Base-by-base conservation (phyloP, 257 asterid genomes). In the Nicotiana tomentosiformis region DNA sequence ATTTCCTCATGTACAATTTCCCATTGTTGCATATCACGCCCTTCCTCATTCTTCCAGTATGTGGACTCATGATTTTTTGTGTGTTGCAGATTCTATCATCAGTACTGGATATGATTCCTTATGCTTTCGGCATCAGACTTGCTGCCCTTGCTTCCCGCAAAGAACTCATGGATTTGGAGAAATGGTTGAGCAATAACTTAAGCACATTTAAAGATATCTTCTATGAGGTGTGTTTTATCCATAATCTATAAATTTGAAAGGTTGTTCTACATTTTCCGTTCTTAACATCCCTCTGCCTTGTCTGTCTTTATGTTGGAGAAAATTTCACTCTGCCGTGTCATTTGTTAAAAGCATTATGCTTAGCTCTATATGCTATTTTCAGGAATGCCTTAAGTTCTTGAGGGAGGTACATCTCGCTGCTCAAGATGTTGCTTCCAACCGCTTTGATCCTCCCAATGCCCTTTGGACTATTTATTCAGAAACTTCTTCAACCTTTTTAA, bases 331-430 rank as follows among this genome's bases (percentile, higher is more conserved):
- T 87, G n/a, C 79, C 12, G 1, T 46, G 1, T 8, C 29, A 30
- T 26, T n/a, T 72, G 39, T 46, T 72, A 23, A 10, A 51, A 72
- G 80, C n/a, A 18, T 74, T 51, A 20, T 74, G 46, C 80, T 74
- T 39, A 74, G 29, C 43, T 15, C 43, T 26, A 15, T 74, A 74
- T 49, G 84, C 35, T 86, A 80, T 85, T 82, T 85, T 77, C 91
- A 96, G 99, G 99, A 92, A 88, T 96, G 98, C 88, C 84, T 96
- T 82, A 91, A 84, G 88, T 95, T 94, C 88, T 83, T 96, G 7
- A 96, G 91, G 92, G 98, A 92, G 86, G 90, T 88, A 82, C 96
- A 88, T 85, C 66, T 87, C 81, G 92, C 90, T 82, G 86, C 84
- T 77, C 95, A 90, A 61, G 96, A 91, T 46, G 89, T 84, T 82